Percentiles rank a stretch among this genome's conserved stretches.
Evolutionary conservation across 2,329 filamentous ascomycete species (phyloP).

Genomic region (Neofusicoccum laricinum): DNA sequence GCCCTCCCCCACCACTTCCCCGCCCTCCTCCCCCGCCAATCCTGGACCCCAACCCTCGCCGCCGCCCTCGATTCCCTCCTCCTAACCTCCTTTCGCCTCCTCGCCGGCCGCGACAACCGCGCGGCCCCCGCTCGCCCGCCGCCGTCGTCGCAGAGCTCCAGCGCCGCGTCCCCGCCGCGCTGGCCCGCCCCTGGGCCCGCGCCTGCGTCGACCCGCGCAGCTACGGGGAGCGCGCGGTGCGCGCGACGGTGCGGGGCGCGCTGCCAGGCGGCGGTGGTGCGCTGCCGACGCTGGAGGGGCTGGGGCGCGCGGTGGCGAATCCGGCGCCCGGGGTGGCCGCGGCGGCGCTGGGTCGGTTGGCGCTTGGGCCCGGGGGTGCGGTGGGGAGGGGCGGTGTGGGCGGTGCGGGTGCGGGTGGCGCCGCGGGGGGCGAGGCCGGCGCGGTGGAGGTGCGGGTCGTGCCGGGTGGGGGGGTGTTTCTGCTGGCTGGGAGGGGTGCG

Average conservation of each 20-base stretch:
- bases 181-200: not conserved
- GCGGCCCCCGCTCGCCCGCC: not conserved
- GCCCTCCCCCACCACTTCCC: conserved; percentile 20
- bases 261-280: not conserved
- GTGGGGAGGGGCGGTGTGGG: too few species aligned
- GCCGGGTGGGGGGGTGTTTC: too few species aligned
- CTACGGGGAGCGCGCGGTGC: not conserved
- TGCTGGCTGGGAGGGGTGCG: too few species aligned
- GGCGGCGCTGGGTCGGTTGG: too few species aligned
- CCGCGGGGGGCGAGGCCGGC: too few species aligned
- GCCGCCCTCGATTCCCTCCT: not conserved
- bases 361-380: too few species aligned
- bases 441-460: too few species aligned
- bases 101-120: not conserved
- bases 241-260: not conserved
- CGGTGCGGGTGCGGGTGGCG: not conserved
- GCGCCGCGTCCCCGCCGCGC: not conserved
- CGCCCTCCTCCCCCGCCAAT: not conserved
- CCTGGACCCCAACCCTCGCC: not conserved
- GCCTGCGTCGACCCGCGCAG: not conserved
- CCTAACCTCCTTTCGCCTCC: not conserved
- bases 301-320: too few species aligned
- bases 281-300: not conserved
- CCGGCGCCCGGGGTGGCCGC: too few species aligned
- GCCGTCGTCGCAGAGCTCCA: not conserved